Evolutionary conservation across 2,329 filamentous ascomycete species (phyloP), one percentile per base, ranked within the genome.

Genomic region (Magnaporthiopsis incrustans): DNA sequence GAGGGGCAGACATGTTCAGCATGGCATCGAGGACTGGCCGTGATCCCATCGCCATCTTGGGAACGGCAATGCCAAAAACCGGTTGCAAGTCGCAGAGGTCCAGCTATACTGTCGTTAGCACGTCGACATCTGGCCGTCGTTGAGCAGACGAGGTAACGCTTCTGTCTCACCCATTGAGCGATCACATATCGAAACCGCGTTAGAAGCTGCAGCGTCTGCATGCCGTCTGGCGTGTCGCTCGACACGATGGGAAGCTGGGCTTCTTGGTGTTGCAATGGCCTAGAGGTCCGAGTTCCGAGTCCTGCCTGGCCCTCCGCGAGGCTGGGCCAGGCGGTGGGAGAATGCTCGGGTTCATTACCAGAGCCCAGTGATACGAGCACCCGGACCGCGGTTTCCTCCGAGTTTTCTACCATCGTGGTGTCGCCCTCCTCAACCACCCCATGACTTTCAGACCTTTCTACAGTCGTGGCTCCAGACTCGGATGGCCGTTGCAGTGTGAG

Each of bases 171-270:
- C 78, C 78, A 80, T 26, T 77, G 75, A 7, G 78, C 77, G 38
- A 81, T 72, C 57, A 78, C 73, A 62, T 81, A 81, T 59, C 77
- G 71, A 63, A 78, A 81, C 63, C 79, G 73, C n/a, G 77, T 73
- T 15, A 80, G 64, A 1, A 80, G 67, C 33, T 71, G 70, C 60
- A 61, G n/a, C 14, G 38, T 61, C 38, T n/a, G 44, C 60, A 14
- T 50, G 15, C 30, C 38, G 35, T 53, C 60, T 44, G n/a, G 1
- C 25, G 6, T 56, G 22, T 44, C 26, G 57, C 26, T 58, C n/a
- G 57, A 25, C 11, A 15, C 12, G 18, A 2, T 2, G 4, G 25
- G 3, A 30, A 15, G 26, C 26, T 11, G 57, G 11, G 25, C 4
- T 32, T 58, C 22, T 12, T 58, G 57, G 12, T 5, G 14, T 11